phyloP scores from a whole-genome alignment of 768 basidiomycete genomes.

The Flagelloscypha sp. region DNA sequence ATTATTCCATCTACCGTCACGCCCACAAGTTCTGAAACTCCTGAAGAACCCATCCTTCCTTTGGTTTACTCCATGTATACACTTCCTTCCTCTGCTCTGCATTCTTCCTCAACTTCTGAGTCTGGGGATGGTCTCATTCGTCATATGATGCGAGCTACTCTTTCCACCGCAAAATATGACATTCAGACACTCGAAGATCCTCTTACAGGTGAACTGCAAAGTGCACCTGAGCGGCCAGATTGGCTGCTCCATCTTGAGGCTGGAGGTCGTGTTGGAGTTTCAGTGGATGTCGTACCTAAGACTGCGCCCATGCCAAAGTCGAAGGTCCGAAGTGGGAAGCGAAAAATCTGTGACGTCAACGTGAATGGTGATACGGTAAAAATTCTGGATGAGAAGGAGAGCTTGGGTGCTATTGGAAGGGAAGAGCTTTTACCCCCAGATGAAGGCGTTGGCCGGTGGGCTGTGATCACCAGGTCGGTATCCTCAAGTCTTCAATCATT shows the following conservation, averaged over 20 bases:
- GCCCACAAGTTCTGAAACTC: conserved; percentile 19
- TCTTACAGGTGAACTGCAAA: conserved; percentile 58
- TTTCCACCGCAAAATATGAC: conserved; percentile 80
- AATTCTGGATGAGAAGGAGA: conserved; percentile 71
- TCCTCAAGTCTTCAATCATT: no score
- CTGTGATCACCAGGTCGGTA: no score
- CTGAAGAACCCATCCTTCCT: conserved; percentile 35
- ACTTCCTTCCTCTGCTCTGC: conserved; percentile 74
- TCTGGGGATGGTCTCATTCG: conserved; percentile 48
- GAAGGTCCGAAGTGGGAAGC: no score
- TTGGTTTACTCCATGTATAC: conserved; percentile 57
- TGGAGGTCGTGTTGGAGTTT: conserved; percentile 49
- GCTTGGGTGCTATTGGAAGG: conserved; percentile 58
- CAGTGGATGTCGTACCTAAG: no score
- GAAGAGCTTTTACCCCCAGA: conserved; percentile 77
- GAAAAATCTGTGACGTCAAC: conserved; percentile 10
- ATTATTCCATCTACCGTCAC: no score
- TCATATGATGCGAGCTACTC: conserved; percentile 67
- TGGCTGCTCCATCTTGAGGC: conserved; percentile 69
- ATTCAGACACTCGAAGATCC: conserved; percentile 74
- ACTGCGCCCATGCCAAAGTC: no score
- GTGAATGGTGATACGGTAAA: conserved; percentile 30
- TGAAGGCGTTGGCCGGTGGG: no score
- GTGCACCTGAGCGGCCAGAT: conserved; percentile 52
- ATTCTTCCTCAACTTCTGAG: conserved; percentile 62